A percentile compares a stretch with the other conserved stretches of the same genome.
Conservation (phyloP, 192 early-diverging fungal species). For the Linnemannia zychae region DNA sequence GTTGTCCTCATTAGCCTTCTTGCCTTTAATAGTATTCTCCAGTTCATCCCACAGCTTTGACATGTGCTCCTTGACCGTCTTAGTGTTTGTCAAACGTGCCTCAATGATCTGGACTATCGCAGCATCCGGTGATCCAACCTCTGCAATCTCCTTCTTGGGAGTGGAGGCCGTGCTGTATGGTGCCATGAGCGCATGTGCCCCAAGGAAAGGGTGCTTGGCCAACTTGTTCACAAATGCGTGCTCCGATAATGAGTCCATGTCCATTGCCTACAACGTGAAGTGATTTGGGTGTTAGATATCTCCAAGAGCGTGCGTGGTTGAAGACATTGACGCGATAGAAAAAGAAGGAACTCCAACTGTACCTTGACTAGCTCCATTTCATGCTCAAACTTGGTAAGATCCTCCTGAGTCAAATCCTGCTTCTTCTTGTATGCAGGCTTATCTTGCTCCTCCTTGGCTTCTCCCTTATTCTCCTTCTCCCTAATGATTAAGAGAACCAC, state of each 20-base stretch:
- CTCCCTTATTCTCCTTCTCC: neutral
- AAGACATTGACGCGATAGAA: neutral
- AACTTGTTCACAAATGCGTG: slow-evolving; percentile 38
- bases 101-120: slow-evolving; percentile 28
- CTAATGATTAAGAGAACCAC: neutral
- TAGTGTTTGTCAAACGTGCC: slow-evolving; percentile 39
- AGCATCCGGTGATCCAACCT: slow-evolving; percentile 13
- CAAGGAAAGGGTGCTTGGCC: slow-evolving; percentile 44
- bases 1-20: slow-evolving; percentile 24
- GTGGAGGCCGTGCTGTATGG: slow-evolving; percentile 14
- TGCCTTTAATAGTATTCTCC: slow-evolving; percentile 48
- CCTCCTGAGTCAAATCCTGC: slow-evolving; percentile 39
- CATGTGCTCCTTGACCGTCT: slow-evolving; percentile 44
- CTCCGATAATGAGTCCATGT: slow-evolving; percentile 48
- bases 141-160: slow-evolving; percentile 12
- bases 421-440: slow-evolving; percentile 30
- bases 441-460: slow-evolving; percentile 9
- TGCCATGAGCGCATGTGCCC: slow-evolving; percentile 42
- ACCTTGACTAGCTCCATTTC: slow-evolving; percentile 50
- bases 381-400: slow-evolving; percentile 43
- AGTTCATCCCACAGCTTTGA: slow-evolving; percentile 46
- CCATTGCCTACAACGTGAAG: slow-evolving; percentile 29
- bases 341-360: neutral
- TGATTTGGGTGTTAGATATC: neutral
- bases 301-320: too few species aligned